These are phyloP conservation scores for Acanthamoeba quina DNA, from an alignment of 208 protist genomes.

Conservation along the genomic window DNA sequence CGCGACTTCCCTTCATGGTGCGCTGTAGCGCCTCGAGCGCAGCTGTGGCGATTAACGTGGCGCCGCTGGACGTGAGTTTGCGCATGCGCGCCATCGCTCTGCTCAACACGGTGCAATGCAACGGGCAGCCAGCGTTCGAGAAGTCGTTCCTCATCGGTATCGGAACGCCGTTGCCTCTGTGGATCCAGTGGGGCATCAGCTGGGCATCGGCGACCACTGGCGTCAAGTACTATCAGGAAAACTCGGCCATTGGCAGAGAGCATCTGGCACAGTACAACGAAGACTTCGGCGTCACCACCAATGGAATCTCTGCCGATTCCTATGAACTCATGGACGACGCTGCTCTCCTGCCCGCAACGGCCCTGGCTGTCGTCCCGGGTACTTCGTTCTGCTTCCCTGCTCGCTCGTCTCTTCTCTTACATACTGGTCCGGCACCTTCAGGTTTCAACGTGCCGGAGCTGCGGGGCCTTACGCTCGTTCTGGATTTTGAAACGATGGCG, in stretches of 20 bases:
- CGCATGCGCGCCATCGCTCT: background rate
- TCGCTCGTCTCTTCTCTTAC: no score
- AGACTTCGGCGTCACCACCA: background rate
- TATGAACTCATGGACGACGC: background rate
- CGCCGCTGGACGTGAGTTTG: background rate
- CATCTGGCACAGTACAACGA: background rate
- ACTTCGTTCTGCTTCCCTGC: no score
- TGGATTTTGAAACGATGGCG: background rate
- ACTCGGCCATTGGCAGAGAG: background rate
- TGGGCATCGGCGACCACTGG: background rate
- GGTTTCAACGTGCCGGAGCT: slow-evolving; percentile 23
- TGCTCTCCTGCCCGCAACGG: background rate
- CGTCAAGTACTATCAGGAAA: slow-evolving; percentile 32
- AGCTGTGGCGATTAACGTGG: background rate
- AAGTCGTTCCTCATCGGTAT: background rate
- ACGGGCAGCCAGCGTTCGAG: background rate
- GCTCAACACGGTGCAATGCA: background rate
- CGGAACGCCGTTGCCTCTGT: background rate
- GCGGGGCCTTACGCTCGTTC: background rate
- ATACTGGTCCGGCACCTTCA: background rate
- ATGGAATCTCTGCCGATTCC: background rate
- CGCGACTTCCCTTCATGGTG: background rate
- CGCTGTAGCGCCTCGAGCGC: background rate
- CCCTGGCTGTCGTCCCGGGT: background rate
- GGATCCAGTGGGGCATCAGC: background rate